Evolutionary conservation across 306 rosid species (phyloP), one percentile per base, ranked within the genome.

Genomic region (Medicago arabica): DNA sequence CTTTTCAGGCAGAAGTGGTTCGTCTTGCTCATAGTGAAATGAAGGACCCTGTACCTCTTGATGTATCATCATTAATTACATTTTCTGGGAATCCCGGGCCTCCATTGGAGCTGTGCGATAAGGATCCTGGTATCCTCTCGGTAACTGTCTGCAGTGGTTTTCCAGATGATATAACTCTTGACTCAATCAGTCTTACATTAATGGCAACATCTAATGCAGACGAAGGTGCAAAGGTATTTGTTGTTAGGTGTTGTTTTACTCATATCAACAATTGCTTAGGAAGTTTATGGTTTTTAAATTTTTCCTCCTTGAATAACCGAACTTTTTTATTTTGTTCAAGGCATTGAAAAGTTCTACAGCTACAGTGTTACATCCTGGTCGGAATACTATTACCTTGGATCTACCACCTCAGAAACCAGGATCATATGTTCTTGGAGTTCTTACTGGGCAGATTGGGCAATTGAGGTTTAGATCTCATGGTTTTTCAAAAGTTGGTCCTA

Each of bases 371-470:
- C 91, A 90, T 76, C 96, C 98, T 83, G 97, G 98, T 80, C 97
- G 90, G 71, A 95, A 95, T 82, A 89, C 90, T 55, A 84, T 92
- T 80, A 89, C 96, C 80, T 85, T 95, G 83, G 93, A 87, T 82
- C 80, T 95, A 77, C 99, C 99, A 57, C 97, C 98, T 23, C 99
- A 95, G 80, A 88, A 90, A 80, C 99, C 98, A 67, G 99, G 99
- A 80, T 95, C 99, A 51, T 95, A 95, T 83, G 97, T 92, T 73
- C 87, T 95, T 81, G 99, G 99, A 64, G 97, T 89, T 90, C 87
- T 95, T 58, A 95, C 99, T 41, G 99, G 99, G 78, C 91, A 90
- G 77, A 89, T 95, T 78, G 99, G 99, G 79, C 91, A 84, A 77
- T 84, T 95, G 84, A 81, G 96, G 61, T 89, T 95, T 81, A 88